Evolutionary conservation across 1,284 basidiomycete genomes (phyloP).

Genomic region (Coniophora puteana): DNA sequence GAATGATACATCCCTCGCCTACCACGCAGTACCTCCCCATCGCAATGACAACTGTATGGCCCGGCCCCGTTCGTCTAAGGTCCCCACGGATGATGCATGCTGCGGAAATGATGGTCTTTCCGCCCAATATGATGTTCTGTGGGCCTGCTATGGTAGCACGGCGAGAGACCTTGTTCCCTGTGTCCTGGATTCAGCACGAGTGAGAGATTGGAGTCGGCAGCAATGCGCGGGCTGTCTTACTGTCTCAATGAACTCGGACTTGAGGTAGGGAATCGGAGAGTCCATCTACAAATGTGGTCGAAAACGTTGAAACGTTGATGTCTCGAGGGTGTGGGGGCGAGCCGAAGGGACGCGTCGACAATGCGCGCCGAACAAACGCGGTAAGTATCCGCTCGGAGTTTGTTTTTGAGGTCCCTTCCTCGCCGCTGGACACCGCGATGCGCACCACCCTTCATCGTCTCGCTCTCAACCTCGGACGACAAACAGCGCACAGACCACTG

Average conservation of each 20-base stretch:
- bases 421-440: neutral
- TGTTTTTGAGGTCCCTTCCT: too few species aligned
- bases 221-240: slow-evolving; percentile 33
- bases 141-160: slow-evolving; percentile 92
- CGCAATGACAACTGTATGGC: slow-evolving; percentile 89
- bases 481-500: slow-evolving; percentile 14
- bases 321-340: too few species aligned
- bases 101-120: slow-evolving; percentile 94
- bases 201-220: too few species aligned
- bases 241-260: slow-evolving; percentile 79
- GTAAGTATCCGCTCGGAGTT: slow-evolving; percentile 7
- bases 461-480: slow-evolving; percentile 6
- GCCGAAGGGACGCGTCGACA: slow-evolving; percentile 11
- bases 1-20: slow-evolving; percentile 85
- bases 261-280: slow-evolving; percentile 68
- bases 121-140: slow-evolving; percentile 95
- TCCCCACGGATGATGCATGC: slow-evolving; percentile 89
- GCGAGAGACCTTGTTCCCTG: slow-evolving; percentile 91
- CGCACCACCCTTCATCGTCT: slow-evolving; percentile 8
- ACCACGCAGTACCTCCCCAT: slow-evolving; percentile 92
- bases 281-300: too few species aligned
- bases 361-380: slow-evolving; percentile 1
- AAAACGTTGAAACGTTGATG: too few species aligned
- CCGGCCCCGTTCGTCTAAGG: slow-evolving; percentile 76
- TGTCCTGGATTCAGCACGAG: slow-evolving; percentile 55